Percentiles rank a stretch among this genome's conserved stretches.
These are phyloP conservation scores for Cornus florida DNA, from an alignment of 148 eudicot species.

Conservation along the genomic window DNA sequence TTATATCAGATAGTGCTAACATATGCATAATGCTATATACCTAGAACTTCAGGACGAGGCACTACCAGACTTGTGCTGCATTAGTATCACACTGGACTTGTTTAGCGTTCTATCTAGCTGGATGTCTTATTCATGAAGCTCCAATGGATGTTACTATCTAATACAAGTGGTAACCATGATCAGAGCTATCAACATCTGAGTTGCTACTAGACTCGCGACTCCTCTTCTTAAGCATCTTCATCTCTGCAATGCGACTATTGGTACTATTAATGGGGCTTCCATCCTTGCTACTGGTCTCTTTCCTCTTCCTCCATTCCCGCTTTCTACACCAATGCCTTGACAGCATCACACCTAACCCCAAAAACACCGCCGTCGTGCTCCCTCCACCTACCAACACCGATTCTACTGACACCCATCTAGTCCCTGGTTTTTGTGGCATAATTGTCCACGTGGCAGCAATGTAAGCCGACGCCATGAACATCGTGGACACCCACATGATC, in stretches of 20 bases:
- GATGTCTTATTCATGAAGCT: no score
- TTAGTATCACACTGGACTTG: background rate
- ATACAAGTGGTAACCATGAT: conserved; percentile 20
- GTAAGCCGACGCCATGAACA: conserved; percentile 20
- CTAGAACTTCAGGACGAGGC: background rate
- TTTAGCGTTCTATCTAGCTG: background rate
- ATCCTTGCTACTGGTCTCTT: conserved; percentile 22
- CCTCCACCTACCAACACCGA: conserved; percentile 18
- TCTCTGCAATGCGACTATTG: conserved; percentile 16
- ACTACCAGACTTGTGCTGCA: background rate
- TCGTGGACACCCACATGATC: conserved; percentile 20
- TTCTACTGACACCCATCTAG: conserved; percentile 13
- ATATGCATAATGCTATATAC: background rate
- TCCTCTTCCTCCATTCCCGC: conserved; percentile 19
- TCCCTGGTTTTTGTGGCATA: conserved; percentile 9
- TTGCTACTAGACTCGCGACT: conserved; percentile 17
- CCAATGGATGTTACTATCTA: background rate
- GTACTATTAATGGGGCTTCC: conserved; percentile 18
- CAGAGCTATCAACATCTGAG: conserved; percentile 29
- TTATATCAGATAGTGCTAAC: no score
- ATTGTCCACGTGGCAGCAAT: conserved; percentile 21
- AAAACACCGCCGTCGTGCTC: conserved; percentile 14
- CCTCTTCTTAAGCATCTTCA: background rate
- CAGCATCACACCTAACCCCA: conserved; percentile 17
- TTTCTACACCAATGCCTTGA: conserved; percentile 20